phyloP scores from a whole-genome alignment of 2,329 filamentous ascomycete species.

The Colletotrichum melonis region DNA sequence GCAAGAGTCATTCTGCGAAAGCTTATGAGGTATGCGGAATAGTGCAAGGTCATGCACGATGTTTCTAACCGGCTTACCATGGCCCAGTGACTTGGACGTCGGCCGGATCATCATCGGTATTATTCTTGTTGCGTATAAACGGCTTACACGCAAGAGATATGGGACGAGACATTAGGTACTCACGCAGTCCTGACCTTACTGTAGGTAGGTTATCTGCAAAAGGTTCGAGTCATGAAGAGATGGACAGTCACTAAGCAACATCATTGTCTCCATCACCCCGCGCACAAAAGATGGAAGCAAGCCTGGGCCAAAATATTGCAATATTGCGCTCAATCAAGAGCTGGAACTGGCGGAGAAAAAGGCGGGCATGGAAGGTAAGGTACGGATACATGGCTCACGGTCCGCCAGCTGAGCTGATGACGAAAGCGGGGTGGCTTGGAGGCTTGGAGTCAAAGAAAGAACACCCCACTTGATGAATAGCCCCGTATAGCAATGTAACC shows the following conservation, averaged over 20 bases:
- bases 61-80: not conserved
- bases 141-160: not conserved
- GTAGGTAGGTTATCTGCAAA: not conserved
- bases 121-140: not conserved
- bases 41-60: not conserved
- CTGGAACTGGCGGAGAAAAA: not conserved
- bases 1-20: not conserved
- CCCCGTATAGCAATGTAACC: not conserved
- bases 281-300: not conserved
- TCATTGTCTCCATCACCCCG: not conserved
- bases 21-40: not conserved
- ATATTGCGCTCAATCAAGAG: not conserved
- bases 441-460: constrained; percentile 3
- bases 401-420: constrained; percentile 1
- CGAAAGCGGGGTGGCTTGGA: constrained; percentile 31
- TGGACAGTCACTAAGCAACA: not conserved
- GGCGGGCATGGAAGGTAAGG: too few species aligned
- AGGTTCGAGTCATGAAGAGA: not conserved
- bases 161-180: not conserved
- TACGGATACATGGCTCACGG: too few species aligned
- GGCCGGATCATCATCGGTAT: not conserved
- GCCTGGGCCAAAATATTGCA: not conserved
- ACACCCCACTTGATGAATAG: not conserved
- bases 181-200: too few species aligned
- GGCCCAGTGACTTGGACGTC: not conserved